Conservation (phyloP, 192 early-diverging fungal species). For the Pilobolus umbonatus region DNA sequence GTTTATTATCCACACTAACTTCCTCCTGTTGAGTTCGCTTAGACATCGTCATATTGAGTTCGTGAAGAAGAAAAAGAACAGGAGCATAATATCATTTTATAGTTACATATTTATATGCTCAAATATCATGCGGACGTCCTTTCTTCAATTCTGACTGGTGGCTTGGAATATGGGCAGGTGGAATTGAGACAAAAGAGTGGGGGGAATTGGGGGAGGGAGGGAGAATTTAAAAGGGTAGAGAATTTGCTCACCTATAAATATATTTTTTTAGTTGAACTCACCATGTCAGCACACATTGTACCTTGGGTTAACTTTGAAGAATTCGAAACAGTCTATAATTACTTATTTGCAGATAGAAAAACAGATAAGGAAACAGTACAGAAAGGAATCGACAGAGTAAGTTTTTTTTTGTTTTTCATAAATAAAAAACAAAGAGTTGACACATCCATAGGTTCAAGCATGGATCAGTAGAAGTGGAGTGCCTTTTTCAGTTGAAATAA, state of each 20-base stretch:
- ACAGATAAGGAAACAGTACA: conserved; percentile 23
- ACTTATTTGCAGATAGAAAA: conserved; percentile 41
- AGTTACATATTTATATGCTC: too few relatives aligned
- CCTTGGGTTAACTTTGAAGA: conserved; percentile 59
- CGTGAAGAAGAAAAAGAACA: conserved; percentile 2
- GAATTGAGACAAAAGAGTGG: too few relatives aligned
- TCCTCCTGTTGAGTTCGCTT: conserved; percentile 5
- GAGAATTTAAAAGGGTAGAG: too few relatives aligned
- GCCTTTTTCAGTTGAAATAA: conserved; percentile 63
- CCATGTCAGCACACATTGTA: conserved; percentile 48
- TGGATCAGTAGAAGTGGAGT: conserved; percentile 67
- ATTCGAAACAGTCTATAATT: conserved; percentile 50
- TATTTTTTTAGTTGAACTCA: neutral
- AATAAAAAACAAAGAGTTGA: too few relatives aligned
- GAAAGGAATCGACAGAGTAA: conserved; percentile 54
- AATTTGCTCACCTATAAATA: too few relatives aligned
- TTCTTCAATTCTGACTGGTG: too few relatives aligned
- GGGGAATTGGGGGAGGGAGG: too few relatives aligned
- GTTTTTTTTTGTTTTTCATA: conserved; percentile 2
- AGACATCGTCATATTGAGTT: conserved; percentile 6
- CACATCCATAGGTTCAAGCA: conserved; percentile 50
- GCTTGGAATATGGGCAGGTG: too few relatives aligned
- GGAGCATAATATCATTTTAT: too few relatives aligned
- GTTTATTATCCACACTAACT: neutral
- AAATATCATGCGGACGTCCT: too few relatives aligned